Evolutionary conservation across 1,284 basidiomycete species (phyloP), one percentile per base, ranked within the genome.

Genomic region (Omphalotus olearius): DNA sequence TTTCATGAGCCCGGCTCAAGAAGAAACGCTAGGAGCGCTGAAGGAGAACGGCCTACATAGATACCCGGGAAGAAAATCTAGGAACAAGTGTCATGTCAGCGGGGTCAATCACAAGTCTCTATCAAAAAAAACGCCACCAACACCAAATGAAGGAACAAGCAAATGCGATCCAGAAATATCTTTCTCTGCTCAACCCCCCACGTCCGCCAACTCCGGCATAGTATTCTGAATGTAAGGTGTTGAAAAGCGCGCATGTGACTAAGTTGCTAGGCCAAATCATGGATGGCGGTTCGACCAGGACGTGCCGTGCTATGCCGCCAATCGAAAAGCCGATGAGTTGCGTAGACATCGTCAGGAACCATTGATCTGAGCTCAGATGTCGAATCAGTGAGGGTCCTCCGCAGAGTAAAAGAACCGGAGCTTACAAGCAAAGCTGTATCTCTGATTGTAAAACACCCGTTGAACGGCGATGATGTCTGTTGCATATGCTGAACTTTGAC

Each of bases 221-320:
- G 41, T 73, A 62, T 54, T 76, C 72, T 1, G 72, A 68, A 56
- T 83, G 81, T 5, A 83, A 64, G 1, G 81, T 82, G 64, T 83
- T 82, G 68, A 93, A 82, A 16, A 89, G 79, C 2, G 91, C 88
- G 39, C 86, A 83, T 37, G 72, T 75, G 23, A 90, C 85, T 14
- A 93, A 73, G 47, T 83, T 83, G 18, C 75, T 71, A 0, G 91
- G 91, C 91, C 91, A 93, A 56, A 93, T 85, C 85, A 93, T 88
- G 1, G 84, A 83, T 0, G 89, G 86, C 0, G 91, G 91, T 59
- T 80, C 78, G 16, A 91, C 85, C 33, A 90, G 72, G 68, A 85
- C 84, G 14, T 77, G 74, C 13, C 79, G 68, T 45, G 76, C 73
- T 45, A 85, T 61, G 6, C 90, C 90, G 4, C 89, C 86, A 6